Evolutionary conservation across 495 filamentous ascomycete species (phyloP).

Genomic region (Penicillium cosmopolitanum): DNA sequence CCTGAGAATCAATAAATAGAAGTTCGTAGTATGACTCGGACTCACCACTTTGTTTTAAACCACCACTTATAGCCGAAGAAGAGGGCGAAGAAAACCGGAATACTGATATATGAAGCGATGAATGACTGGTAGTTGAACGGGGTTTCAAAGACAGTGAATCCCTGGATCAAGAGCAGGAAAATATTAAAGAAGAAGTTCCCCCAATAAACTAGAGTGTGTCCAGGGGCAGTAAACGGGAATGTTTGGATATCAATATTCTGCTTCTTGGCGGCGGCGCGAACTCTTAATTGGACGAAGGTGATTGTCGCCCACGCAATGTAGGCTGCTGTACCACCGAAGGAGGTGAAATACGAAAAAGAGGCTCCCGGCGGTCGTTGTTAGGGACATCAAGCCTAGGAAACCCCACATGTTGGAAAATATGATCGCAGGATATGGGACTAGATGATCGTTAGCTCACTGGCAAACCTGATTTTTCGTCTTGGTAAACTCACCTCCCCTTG

Average conservation of each 20-base stretch:
- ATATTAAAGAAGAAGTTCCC: conserved; percentile 9
- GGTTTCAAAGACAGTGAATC: conserved; percentile 7
- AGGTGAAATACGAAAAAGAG: conserved; percentile 10
- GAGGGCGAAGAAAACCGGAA: neutral
- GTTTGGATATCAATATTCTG: conserved; percentile 5
- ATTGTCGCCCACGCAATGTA: conserved; percentile 10
- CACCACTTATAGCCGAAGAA: conserved; percentile 10
- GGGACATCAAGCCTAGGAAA: conserved; percentile 10
- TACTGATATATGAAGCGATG: conserved; percentile 8
- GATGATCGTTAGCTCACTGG: neutral
- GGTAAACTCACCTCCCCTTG: neutral
- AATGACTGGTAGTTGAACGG: conserved; percentile 8
- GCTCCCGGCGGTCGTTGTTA: conserved; percentile 4
- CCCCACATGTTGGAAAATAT: conserved; percentile 12
- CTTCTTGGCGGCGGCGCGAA: conserved; percentile 2
- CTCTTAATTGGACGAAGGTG: conserved; percentile 7
- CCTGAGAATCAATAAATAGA: neutral
- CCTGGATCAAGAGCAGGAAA: conserved; percentile 7
- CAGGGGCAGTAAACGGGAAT: conserved; percentile 8
- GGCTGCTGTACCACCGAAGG: conserved; percentile 9
- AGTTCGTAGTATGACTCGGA: neutral
- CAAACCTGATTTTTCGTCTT: neutral
- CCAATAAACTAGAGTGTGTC: conserved; percentile 8
- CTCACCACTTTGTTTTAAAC: conserved; percentile 13
- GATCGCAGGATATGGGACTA: conserved; percentile 5